These are phyloP conservation scores for Colletotrichum phormii DNA, from an alignment of 2,329 filamentous ascomycete species.

Conservation along the genomic window DNA sequence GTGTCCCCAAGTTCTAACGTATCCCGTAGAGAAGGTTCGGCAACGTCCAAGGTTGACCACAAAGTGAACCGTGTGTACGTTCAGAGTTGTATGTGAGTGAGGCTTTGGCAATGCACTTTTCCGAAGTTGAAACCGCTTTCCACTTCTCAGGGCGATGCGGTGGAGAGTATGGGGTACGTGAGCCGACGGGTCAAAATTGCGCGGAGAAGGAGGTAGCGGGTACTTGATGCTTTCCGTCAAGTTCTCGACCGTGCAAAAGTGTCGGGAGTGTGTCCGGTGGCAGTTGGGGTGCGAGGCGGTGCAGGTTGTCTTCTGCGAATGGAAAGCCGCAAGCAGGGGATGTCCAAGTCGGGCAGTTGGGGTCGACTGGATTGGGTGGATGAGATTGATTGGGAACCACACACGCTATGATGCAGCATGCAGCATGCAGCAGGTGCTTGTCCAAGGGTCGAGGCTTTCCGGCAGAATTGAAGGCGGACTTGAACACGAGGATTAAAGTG, in stretches of 20 bases:
- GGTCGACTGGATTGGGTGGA: constrained; percentile 12
- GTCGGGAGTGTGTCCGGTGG: neutral
- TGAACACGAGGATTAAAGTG: constrained; percentile 15
- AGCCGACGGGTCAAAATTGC: neutral
- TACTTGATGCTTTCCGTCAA: constrained; percentile 10
- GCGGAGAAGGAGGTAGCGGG: constrained; percentile 2
- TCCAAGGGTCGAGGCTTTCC: constrained; percentile 32
- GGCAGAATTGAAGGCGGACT: constrained; percentile 33
- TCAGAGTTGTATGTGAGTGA: neutral
- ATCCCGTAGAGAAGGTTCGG: constrained; percentile 2
- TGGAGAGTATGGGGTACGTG: constrained; percentile 24
- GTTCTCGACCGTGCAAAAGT: neutral
- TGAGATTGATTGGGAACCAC: constrained; percentile 12
- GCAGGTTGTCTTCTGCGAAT: constrained; percentile 33
- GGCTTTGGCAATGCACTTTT: constrained; percentile 29
- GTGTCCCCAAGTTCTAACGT: neutral
- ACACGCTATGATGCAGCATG: constrained; percentile 18
- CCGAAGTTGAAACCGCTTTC: constrained; percentile 22
- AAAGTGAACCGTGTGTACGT: constrained; percentile 1
- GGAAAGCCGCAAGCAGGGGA: constrained; percentile 34
- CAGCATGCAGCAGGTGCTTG: constrained; percentile 16
- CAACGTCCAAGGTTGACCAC: constrained; percentile 5
- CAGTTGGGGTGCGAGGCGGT: constrained; percentile 33
- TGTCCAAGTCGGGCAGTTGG: constrained; percentile 5
- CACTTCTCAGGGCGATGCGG: neutral